phyloP scores from a whole-genome alignment of 441 rosid genomes.

The Raphanus hybrid region DNA sequence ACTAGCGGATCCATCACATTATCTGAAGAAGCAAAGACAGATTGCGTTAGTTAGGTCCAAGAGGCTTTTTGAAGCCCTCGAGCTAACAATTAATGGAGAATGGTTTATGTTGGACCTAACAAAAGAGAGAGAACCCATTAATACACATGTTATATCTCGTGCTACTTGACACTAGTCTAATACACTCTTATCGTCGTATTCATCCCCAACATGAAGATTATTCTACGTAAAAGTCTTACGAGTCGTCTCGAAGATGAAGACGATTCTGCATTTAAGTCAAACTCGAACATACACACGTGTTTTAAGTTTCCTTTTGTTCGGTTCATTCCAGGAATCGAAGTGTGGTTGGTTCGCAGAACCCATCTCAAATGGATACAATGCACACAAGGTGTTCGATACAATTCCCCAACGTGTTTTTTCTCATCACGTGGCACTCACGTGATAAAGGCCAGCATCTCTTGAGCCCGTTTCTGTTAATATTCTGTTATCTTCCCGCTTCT shows the following conservation, averaged over 20 bases:
- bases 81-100: too few relatives aligned
- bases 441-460: neutral
- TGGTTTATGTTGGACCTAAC: too few relatives aligned
- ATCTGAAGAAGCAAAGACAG: too few relatives aligned
- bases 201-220: neutral
- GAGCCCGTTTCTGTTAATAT: neutral
- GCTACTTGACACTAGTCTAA: neutral
- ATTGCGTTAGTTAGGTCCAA: too few relatives aligned
- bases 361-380: neutral
- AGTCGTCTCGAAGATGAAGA: conserved; percentile 4
- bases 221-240: too few relatives aligned
- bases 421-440: conserved; percentile 26
- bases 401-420: neutral
- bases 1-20: too few relatives aligned
- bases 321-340: neutral
- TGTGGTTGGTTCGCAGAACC: neutral
- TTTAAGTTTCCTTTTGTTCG: neutral
- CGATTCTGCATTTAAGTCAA: neutral
- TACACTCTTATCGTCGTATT: too few relatives aligned
- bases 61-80: too few relatives aligned
- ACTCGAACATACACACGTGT: neutral
- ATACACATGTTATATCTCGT: neutral
- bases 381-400: conserved; percentile 20
- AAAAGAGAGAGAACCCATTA: too few relatives aligned
- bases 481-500: conserved; percentile 18